Evolutionary conservation across 2,329 filamentous ascomycete genomes (phyloP).

Genomic region (Didymella pinodella): DNA sequence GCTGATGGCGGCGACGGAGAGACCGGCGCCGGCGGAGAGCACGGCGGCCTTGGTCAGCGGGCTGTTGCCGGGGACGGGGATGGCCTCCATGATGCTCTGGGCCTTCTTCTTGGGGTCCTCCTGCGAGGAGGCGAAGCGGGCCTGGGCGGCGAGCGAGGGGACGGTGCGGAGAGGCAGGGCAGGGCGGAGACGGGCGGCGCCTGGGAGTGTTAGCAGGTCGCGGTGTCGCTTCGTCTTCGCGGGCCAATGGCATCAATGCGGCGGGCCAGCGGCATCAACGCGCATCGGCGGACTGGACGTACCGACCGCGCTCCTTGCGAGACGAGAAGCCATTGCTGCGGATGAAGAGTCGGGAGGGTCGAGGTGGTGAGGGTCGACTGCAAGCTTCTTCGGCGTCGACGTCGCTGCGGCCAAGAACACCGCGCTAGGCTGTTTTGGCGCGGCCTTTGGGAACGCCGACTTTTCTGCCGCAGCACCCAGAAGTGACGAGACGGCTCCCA

Average conservation of each 20-base stretch:
- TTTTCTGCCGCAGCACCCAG: constrained; percentile 2
- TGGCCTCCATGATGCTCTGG: constrained; percentile 89
- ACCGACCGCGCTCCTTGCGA: constrained; percentile 96
- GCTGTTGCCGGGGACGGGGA: constrained; percentile 91
- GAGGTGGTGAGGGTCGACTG: constrained; percentile 29
- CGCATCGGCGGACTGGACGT: constrained; percentile 58
- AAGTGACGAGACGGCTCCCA: neutral
- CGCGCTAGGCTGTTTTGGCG: constrained; percentile 24
- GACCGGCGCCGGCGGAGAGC: constrained; percentile 88
- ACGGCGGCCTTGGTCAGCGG: constrained; percentile 96
- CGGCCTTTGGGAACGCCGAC: neutral
- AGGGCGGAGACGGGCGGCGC: constrained; percentile 85
- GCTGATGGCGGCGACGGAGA: constrained; percentile 94
- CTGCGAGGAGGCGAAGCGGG: constrained; percentile 77
- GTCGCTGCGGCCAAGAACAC: constrained; percentile 29
- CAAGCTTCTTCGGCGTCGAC: constrained; percentile 32
- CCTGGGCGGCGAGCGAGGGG: constrained; percentile 74
- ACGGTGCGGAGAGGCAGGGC: constrained; percentile 76
- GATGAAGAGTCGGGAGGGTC: constrained; percentile 51
- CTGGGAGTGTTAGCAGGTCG: constrained; percentile 56
- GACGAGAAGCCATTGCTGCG: constrained; percentile 92
- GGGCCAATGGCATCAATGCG: constrained; percentile 53
- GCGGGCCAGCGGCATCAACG: neutral
- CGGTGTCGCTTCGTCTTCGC: too few relatives aligned
- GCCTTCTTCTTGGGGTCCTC: constrained; percentile 97